Base-by-base conservation (phyloP, 2,329 filamentous ascomycete species). In the Trichoderma hamatum region DNA sequence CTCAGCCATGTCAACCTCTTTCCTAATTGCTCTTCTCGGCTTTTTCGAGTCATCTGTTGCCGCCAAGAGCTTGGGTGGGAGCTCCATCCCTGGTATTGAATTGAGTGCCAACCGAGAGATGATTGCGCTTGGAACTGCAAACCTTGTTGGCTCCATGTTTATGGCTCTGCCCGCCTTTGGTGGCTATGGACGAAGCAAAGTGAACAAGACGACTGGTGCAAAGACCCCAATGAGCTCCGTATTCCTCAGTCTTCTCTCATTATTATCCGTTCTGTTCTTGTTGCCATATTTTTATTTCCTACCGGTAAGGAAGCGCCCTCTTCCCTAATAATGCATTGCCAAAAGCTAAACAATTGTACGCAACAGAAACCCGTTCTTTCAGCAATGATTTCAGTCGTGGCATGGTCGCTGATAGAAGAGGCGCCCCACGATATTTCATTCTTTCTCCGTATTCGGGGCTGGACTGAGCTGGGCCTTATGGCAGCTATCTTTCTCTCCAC, bases 41-140 rank as follows among this genome's bases (percentile, higher is more conserved):
- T 99, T 99, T 80, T 99, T 99, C 75, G 96, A 99, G 80, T 97
- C 93, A 3, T 97, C 94, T 0, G 94, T 99, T 14, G 96, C 96
- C 1, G 96, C 96, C 43, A 98, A 98, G 81, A 95, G 92, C 71
- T 82, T 99, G 3, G 92, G 91, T 7, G 87, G 88, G 52, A 84
- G 83, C 62, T 65, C 88, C 11, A 90, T 97, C 36, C 87, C 92
- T 70, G 91, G 89, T 36, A 93, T 97, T 77, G 88, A 91, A 64
- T 84, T 97, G 52, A 97, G 94, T 76, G 88, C 96, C 1, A 99
- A 99, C 77, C 87, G 96, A 59, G 96, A 99, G 78, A 89, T 99
- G 72, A 92, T 98, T 62, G 95, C 96, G 0, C 84, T 99, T 0
- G 96, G 96, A 1, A 86, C 93, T 7, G 94, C 95, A 14, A 99